These are phyloP conservation scores for Cercospora nicotianae DNA, from an alignment of 2,329 filamentous ascomycete genomes.

Conservation along the genomic window DNA sequence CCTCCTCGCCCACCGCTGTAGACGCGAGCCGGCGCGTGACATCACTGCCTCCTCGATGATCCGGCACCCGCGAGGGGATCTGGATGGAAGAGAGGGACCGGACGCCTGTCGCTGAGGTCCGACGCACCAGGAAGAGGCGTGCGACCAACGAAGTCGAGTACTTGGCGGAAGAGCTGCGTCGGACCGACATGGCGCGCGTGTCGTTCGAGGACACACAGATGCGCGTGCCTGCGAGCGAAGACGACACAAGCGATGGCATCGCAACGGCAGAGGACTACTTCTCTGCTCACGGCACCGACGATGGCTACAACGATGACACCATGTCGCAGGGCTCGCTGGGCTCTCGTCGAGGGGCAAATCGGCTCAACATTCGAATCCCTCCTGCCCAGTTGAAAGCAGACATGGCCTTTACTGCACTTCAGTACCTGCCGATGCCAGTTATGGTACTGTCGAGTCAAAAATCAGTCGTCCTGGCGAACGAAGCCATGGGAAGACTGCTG, in stretches of 20 bases:
- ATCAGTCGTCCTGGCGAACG: constrained; percentile 71
- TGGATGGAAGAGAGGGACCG: constrained; percentile 11
- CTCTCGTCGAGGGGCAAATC: constrained; percentile 29
- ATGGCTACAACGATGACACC: constrained; percentile 23
- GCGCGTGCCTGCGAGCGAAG: constrained; percentile 7
- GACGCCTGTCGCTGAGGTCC: constrained; percentile 5
- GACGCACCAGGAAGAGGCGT: constrained; percentile 1
- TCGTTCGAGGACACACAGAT: constrained; percentile 8
- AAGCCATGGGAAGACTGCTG: constrained; percentile 70
- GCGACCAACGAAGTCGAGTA: constrained; percentile 14
- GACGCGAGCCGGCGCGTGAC: background rate
- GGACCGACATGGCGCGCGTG: constrained; percentile 11
- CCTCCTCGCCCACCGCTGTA: background rate
- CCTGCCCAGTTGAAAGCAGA: constrained; percentile 36
- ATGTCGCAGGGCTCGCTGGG: constrained; percentile 22
- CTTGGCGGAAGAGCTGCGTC: constrained; percentile 11
- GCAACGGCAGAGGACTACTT: constrained; percentile 33
- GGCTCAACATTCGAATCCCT: constrained; percentile 38
- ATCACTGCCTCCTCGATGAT: constrained; percentile 1
- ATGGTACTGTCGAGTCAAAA: constrained; percentile 68
- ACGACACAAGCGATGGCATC: background rate
- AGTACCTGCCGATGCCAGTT: constrained; percentile 71
- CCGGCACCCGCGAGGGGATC: background rate
- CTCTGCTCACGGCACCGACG: constrained; percentile 31
- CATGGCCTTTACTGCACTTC: constrained; percentile 65